Evolutionary conservation across 805 yeast species (phyloP), one percentile per base, ranked within the genome.

Genomic region (Suhomyces sp.): DNA sequence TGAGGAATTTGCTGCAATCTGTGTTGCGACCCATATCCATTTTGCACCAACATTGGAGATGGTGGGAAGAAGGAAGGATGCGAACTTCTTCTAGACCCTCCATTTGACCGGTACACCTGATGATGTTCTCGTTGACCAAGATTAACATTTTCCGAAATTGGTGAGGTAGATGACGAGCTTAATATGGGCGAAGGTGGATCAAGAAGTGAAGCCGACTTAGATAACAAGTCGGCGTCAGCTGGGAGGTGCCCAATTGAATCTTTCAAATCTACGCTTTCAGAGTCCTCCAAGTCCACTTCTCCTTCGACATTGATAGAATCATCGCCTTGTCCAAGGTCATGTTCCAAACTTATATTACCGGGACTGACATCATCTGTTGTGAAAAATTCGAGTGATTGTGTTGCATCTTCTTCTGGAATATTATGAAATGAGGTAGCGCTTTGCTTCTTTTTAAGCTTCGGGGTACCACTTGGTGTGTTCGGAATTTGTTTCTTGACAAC

Each of bases 401-500:
- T n/a, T n/a, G n/a, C n/a, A n/a, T n/a, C n/a, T 28, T 21, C 37
- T 12, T 29, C 33, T 11, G 23, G 28, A 19, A 33, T 23, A 8
- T 31, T 25, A 10, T 27, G 11, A 8, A 34, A 12, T 6, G n/a
- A n/a, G n/a, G n/a, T n/a, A n/a, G n/a, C n/a, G n/a, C 10, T 18
- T 3, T 28, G 31, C 6, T 19, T 28, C 16, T 19, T 28, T 19
- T 12, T 28, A 17, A 9, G 5, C 8, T 28, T 25, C 11, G 21
- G 19, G 34, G 22, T n/a, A n/a, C n/a, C n/a, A n/a, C n/a, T n/a
- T n/a, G n/a, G n/a, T n/a, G n/a, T n/a, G n/a, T n/a, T n/a, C n/a
- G n/a, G n/a, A 11, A n/a, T 18, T 4, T 30, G 28, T 14, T 36
- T 36, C 24, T 33, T 38, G 17, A 51, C 19, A 3, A 40, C 35